These are phyloP conservation scores for Populus hybrid DNA, from an alignment of 441 rosid genomes.

Conservation along the genomic window DNA sequence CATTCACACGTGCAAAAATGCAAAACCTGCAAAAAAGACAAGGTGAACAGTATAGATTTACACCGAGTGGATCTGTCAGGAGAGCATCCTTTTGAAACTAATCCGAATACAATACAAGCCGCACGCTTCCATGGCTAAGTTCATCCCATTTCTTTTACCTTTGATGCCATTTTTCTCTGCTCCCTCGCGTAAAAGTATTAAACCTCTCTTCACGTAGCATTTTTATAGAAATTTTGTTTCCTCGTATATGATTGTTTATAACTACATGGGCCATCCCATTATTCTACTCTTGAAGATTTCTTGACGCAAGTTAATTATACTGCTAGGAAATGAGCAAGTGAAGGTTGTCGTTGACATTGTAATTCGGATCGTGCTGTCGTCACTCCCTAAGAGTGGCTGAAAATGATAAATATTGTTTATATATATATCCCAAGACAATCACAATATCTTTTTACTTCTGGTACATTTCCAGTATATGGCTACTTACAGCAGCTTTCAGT, in stretches of 20 bases:
- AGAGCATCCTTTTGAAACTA: constrained; percentile 12
- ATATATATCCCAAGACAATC: not conserved
- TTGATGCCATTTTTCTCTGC: not conserved
- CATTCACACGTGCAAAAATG: constrained; percentile 87
- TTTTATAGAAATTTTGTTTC: constrained; percentile 13
- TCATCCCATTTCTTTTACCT: not conserved
- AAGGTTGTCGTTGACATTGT: not conserved
- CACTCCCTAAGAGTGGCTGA: not conserved
- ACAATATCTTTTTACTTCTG: not conserved
- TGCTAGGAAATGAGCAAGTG: not conserved
- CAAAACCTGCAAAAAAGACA: constrained; percentile 57
- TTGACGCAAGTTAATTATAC: constrained; percentile 1
- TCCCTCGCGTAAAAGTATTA: not conserved
- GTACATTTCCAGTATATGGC: not conserved
- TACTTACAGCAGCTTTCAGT: not conserved
- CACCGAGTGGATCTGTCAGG: constrained; percentile 8
- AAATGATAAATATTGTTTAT: not conserved
- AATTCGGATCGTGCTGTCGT: not conserved
- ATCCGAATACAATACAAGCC: not conserved
- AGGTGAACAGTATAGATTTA: constrained; percentile 28
- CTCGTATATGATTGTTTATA: constrained; percentile 3
- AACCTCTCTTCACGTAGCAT: constrained; percentile 5
- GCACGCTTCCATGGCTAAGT: not conserved
- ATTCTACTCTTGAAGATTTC: not conserved
- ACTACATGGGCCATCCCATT: not conserved